Conservation (phyloP, 805 yeast genomes). For the Pachysolen tannophilus region DNA sequence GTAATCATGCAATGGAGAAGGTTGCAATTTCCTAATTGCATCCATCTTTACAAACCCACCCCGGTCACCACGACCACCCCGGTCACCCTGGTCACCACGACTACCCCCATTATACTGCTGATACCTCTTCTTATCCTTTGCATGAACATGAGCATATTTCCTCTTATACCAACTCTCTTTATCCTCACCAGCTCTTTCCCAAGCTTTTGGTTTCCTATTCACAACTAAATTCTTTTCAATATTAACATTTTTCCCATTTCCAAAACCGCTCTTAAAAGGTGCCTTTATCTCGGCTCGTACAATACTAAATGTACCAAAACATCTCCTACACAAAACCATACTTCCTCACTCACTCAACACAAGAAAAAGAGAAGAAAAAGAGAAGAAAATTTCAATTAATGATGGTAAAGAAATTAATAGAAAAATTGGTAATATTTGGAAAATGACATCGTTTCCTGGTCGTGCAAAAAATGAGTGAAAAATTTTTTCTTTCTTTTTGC, state of each 20-base stretch:
- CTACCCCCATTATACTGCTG: constrained; percentile 12
- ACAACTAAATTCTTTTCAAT: constrained; percentile 39
- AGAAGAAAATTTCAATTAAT: too few species aligned
- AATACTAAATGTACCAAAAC: too few species aligned
- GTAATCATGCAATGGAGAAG: constrained; percentile 49
- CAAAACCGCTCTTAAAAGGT: constrained; percentile 17
- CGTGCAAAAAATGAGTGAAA: too few species aligned
- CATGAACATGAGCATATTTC: constrained; percentile 63
- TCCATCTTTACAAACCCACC: background rate
- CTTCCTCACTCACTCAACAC: too few species aligned
- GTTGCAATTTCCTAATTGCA: constrained; percentile 3
- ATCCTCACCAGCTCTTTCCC: constrained; percentile 55
- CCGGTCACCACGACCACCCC: background rate
- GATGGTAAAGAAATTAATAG: too few species aligned
- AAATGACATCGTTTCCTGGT: too few species aligned
- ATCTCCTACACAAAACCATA: too few species aligned
- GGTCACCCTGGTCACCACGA: background rate
- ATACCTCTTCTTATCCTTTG: constrained; percentile 28
- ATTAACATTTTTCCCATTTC: constrained; percentile 8
- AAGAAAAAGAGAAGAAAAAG: too few species aligned
- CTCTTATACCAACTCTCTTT: constrained; percentile 56
- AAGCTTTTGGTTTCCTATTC: constrained; percentile 40
- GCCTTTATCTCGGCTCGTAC: constrained; percentile 16
- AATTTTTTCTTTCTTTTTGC: too few species aligned
- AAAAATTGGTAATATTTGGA: too few species aligned